Base-by-base conservation (phyloP, 495 filamentous ascomycete genomes). In the Aspergillus ostianus region DNA sequence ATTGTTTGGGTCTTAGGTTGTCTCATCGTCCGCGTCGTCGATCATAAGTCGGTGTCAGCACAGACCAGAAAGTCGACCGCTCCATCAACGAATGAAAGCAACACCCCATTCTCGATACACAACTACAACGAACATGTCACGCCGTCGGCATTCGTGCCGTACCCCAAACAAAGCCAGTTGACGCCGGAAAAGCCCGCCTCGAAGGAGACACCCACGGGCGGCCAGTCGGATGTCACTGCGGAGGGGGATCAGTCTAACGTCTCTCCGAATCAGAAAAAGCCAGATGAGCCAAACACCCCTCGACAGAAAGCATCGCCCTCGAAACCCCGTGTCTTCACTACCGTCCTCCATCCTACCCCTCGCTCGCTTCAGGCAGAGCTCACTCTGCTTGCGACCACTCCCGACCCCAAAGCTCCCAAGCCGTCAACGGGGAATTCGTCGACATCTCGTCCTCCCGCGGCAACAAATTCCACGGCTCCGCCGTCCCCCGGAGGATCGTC, bases 1-100 rank as follows among this genome's bases (percentile, higher is more conserved):
- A 50, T 41, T 41, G 36, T 15, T 12, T 41, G 36, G 36, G 36
- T 13, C 10, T 23, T 54, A 88, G 85, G 90, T 19, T 96, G 93
- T 69, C 80, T 99, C 53, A 98, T 99, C 61, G 92, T 98, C 48
- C 87, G 96, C 68, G 80, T 97, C 5, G 82, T 94, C 60, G 90
- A 97, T 74, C 89, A 97, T 72, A 87, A 87, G 53, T 87, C 88
- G 6, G 81, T 77, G 3, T 80, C 84, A 30, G 80, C 85, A 47
- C 75, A 75, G 77, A 62, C 84, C 70, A 71, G 68, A 55, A 85
- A 86, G 53, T 74, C 84, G 21, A 82, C 83, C 6, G 61, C 71
- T 0, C 67, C 76, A 2, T 67, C 71, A n/a, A 77, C 83, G 8
- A 83, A 82, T 53, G 82, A 85, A 48, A 85, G 76, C 56, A 87